Evolutionary conservation across 805 yeast genomes (phyloP).

Genomic region (Yamadazyma insecticola): DNA sequence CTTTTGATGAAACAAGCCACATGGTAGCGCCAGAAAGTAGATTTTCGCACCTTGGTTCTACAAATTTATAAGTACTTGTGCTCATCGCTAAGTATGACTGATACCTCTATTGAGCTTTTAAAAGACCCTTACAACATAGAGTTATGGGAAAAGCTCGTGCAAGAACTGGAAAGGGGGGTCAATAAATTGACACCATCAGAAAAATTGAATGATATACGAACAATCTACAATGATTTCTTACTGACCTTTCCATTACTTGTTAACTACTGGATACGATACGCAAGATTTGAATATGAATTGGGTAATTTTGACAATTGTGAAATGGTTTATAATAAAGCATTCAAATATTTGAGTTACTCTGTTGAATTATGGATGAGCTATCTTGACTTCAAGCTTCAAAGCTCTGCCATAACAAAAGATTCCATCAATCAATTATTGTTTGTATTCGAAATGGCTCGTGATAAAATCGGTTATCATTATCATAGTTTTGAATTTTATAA

Average conservation of each 20-base stretch:
- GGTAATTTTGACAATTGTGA: constrained; percentile 38
- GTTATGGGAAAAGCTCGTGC: constrained; percentile 8
- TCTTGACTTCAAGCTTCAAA: constrained; percentile 36
- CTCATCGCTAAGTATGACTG: too few relatives aligned
- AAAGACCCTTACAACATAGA: constrained; percentile 11
- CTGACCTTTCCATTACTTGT: constrained; percentile 44
- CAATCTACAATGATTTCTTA: constrained; percentile 7
- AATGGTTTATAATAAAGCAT: constrained; percentile 32
- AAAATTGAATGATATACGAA: constrained; percentile 5
- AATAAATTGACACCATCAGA: constrained; percentile 1
- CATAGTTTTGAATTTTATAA: constrained; percentile 49
- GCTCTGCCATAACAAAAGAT: constrained; percentile 16
- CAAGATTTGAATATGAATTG: constrained; percentile 41
- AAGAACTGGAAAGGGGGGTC: background rate
- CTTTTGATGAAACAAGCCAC: too few relatives aligned
- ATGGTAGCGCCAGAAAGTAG: too few relatives aligned
- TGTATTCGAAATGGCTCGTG: constrained; percentile 45
- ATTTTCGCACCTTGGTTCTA: too few relatives aligned
- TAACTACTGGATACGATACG: constrained; percentile 57
- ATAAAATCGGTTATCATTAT: constrained; percentile 48
- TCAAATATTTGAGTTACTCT: constrained; percentile 39
- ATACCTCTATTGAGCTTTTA: constrained; percentile 9
- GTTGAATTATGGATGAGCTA: constrained; percentile 49
- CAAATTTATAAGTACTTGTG: too few relatives aligned
- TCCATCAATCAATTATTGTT: constrained; percentile 24